Evolutionary conservation across 306 rosid genomes (phyloP).

Genomic region (Delonix regia): DNA sequence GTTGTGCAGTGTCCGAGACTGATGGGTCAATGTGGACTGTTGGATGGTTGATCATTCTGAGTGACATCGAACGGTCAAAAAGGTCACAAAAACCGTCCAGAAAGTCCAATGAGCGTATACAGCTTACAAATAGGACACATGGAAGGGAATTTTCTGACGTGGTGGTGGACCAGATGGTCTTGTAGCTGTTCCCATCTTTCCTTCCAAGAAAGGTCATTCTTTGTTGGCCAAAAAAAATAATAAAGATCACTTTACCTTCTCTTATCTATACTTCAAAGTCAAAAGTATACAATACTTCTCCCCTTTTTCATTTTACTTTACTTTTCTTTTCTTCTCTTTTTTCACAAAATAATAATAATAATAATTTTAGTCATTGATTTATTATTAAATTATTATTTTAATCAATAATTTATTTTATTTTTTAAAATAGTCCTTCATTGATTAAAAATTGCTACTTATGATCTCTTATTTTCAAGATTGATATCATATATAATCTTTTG

Average conservation of each 20-base stretch:
- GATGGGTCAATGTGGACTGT: constrained; percentile 10
- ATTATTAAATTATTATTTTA: too few species aligned
- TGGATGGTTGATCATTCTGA: constrained; percentile 9
- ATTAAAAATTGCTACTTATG: too few species aligned
- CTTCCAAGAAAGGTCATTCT: constrained; percentile 34
- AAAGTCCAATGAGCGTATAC: neutral
- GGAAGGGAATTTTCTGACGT: neutral
- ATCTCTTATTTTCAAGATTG: too few species aligned
- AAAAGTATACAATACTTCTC: neutral
- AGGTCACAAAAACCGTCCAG: neutral
- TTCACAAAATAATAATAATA: too few species aligned
- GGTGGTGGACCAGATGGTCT: constrained; percentile 14
- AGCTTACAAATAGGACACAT: neutral
- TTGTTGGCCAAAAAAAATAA: too few species aligned
- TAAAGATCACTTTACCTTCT: constrained; percentile 12
- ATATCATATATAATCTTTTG: too few species aligned
- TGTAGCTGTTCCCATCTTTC: constrained; percentile 18
- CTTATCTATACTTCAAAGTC: neutral
- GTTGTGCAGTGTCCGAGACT: neutral
- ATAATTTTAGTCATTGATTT: too few species aligned
- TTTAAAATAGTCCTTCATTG: too few species aligned
- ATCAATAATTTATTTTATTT: too few species aligned
- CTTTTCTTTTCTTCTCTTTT: neutral
- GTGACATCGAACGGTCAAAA: neutral
- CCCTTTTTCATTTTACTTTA: neutral